Evolutionary conservation across 176 grass and related monocot species (phyloP).

Genomic region (Aegilops longissima): DNA sequence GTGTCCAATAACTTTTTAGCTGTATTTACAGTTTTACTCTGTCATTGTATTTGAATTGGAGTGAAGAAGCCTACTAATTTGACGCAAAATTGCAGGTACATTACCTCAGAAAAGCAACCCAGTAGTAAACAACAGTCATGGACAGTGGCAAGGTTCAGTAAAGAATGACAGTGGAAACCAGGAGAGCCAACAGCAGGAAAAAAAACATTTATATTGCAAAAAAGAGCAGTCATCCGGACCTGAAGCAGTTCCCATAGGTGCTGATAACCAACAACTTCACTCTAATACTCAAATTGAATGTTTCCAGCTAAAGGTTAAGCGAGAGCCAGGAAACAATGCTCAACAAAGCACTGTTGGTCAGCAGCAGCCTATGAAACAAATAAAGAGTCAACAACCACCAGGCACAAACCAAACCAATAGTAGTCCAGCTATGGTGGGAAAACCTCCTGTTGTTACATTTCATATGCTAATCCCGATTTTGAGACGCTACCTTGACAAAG

Average conservation of each 20-base stretch:
- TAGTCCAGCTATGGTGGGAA: conserved; percentile 36
- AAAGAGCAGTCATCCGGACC: conserved; percentile 41
- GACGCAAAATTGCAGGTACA: conserved; percentile 36
- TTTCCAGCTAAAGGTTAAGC: conserved; percentile 37
- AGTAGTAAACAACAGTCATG: conserved; percentile 48
- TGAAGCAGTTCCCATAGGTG: conserved; percentile 36
- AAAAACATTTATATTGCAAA: conserved; percentile 31
- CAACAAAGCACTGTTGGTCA: conserved; percentile 46
- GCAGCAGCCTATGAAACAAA: conserved; percentile 51
- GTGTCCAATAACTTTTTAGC: background rate
- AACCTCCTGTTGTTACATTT: conserved; percentile 82
- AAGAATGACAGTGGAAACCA: conserved; percentile 46
- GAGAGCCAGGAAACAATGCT: conserved; percentile 51
- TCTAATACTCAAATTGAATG: conserved; percentile 33
- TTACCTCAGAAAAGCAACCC: conserved; percentile 51
- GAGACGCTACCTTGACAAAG: conserved; percentile 86
- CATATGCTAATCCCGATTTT: conserved; percentile 93
- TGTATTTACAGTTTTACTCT: background rate
- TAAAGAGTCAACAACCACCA: conserved; percentile 61
- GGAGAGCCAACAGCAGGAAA: conserved; percentile 56
- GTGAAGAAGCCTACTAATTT: conserved; percentile 22
- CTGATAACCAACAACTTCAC: conserved; percentile 26
- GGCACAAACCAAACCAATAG: conserved; percentile 53
- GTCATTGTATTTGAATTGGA: background rate
- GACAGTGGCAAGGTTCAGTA: conserved; percentile 48